Evolutionary conservation across 768 basidiomycete genomes (phyloP).

Genomic region (Hydnum rufescens): DNA sequence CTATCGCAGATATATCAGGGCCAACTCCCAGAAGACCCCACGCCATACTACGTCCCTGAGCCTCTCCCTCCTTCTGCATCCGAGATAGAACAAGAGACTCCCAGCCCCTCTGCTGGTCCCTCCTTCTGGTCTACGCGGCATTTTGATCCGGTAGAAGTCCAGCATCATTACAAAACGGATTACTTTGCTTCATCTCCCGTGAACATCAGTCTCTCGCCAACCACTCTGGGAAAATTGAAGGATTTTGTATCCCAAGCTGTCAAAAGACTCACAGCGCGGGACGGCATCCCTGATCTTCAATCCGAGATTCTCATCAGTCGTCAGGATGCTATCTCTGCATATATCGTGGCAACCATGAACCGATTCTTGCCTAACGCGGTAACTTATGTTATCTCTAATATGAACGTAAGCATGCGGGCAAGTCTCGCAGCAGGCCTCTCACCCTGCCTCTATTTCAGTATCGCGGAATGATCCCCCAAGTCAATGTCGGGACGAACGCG

Average conservation of each 20-base stretch:
- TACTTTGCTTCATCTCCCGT: not conserved
- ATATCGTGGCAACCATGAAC: not conserved
- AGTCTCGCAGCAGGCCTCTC: no score
- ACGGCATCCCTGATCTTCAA: not conserved
- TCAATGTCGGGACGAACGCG: constrained; percentile 2
- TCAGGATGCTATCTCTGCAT: constrained; percentile 1
- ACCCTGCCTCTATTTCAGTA: no score
- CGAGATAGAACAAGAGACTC: not conserved
- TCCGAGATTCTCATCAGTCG: constrained; percentile 1
- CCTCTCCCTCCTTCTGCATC: not conserved
- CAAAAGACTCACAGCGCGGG: not conserved
- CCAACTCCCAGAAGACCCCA: not conserved
- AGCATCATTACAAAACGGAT: not conserved
- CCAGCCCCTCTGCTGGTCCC: no score
- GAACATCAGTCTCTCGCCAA: not conserved
- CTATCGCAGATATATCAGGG: not conserved
- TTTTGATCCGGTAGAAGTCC: not conserved
- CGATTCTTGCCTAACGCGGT: not conserved
- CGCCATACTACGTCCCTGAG: not conserved
- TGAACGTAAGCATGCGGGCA: no score
- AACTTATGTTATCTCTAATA: no score
- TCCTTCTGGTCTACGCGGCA: not conserved
- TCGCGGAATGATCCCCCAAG: no score
- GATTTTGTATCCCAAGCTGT: not conserved
- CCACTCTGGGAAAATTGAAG: not conserved